phyloP scores from a whole-genome alignment of 106 monocot species.

The Allium fistulosum region DNA sequence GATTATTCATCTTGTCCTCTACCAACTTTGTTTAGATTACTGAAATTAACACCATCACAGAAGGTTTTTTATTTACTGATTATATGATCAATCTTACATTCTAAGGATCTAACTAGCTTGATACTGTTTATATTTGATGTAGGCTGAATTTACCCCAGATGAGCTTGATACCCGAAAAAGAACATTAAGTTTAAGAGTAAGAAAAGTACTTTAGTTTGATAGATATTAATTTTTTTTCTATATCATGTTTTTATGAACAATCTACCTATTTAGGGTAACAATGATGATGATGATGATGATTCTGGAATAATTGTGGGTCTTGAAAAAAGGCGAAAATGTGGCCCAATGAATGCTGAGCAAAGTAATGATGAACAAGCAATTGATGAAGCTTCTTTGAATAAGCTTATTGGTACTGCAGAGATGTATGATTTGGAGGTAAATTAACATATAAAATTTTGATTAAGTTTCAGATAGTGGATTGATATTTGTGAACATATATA shows the following conservation, averaged over 20 bases:
- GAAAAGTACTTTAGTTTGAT: neutral
- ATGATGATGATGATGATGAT: conserved; percentile 25
- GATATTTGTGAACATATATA: neutral
- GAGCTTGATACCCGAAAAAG: conserved; percentile 63
- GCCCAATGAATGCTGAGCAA: conserved; percentile 41
- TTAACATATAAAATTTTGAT: neutral
- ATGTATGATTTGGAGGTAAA: conserved; percentile 57
- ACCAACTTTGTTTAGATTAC: conserved; percentile 40
- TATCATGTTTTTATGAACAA: neutral
- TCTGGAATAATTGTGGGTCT: conserved; percentile 24
- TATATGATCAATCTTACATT: too few relatives aligned
- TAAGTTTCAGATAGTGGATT: neutral
- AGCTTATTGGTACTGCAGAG: conserved; percentile 73
- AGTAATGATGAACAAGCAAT: conserved; percentile 75
- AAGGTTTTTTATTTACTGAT: conserved; percentile 25
- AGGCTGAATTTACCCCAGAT: conserved; percentile 82
- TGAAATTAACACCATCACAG: conserved; percentile 52
- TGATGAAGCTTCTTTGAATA: conserved; percentile 66
- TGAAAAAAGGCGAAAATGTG: conserved; percentile 36
- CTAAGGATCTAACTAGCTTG: too few relatives aligned
- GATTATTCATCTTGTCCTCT: conserved; percentile 54
- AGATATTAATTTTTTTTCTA: neutral
- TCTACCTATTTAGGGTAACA: conserved; percentile 29
- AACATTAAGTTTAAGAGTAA: conserved; percentile 43
- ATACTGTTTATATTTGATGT: neutral